Evolutionary conservation across 2,329 filamentous ascomycete species (phyloP), one percentile per base, ranked within the genome.

Genomic region (Fusarium sp.): DNA sequence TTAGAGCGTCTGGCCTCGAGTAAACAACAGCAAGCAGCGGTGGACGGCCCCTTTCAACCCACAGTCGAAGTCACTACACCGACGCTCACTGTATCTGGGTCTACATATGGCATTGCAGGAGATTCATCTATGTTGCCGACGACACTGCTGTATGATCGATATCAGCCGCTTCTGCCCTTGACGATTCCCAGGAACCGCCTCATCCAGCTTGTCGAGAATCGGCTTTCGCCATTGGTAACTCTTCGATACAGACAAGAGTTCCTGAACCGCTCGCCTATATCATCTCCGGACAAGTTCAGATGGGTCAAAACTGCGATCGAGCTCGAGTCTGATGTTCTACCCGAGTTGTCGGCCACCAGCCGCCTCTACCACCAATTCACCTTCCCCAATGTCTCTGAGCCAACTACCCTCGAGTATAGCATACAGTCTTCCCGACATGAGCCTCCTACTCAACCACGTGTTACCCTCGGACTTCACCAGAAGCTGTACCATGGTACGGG

Each of bases 181-280:
- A 76, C 81, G 2, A 80, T 85, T 22, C 77, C 80, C 1, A 80
- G 80, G 6, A 77, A 81, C 22, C 82, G 81, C 7, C 72, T 83
- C 3, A 74, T 81, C 7, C 82, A 84, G 42, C 79, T 86, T 9
- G 78, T 81, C 2, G 78, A 81, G n/a, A 81, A 82, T 17, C 80
- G 80, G 3, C 79, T 85, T 38, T 80, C 82, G 0, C 84, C 85
- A 0, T 67, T 82, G 5, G 73, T 85, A 36, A 80, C 78, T 2
- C 35, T 85, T 14, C 80, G 78, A 17, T 77, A 85, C 40, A 83
- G 81, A 5, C 85, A 87, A 69, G 83, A 85, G 67, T 72, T 87
- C 20, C 76, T 77, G 20, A 78, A 78, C 27, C 73, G 66, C 27
- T 68, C 71, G 1, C 66, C 67, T 16, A 38, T 64, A 16, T 14